phyloP scores from a whole-genome alignment of 2,329 filamentous ascomycete genomes.

The Trichothecium sympodiale region DNA sequence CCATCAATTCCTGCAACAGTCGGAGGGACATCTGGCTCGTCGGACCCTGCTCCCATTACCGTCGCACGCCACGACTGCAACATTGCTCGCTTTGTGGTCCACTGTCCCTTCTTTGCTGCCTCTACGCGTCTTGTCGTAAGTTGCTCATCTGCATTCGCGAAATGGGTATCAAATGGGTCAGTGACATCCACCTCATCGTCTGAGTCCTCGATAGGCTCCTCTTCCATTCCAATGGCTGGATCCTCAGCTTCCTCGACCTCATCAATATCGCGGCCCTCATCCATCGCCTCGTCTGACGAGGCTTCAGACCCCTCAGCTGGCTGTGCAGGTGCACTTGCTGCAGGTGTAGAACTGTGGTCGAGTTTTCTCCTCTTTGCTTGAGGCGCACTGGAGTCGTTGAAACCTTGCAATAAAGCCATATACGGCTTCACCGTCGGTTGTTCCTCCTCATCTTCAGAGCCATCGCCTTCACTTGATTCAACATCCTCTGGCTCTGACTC shows the following conservation, averaged over 20 bases:
- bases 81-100: slow-evolving; percentile 35
- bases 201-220: slow-evolving; percentile 24
- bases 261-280: slow-evolving; percentile 32
- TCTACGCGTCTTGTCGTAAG: slow-evolving; percentile 43
- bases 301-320: slow-evolving; percentile 7
- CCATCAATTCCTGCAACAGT: slow-evolving; percentile 29
- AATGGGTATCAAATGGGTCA: slow-evolving; percentile 77
- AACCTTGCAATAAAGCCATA: slow-evolving; percentile 45
- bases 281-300: slow-evolving; percentile 19
- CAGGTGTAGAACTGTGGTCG: slow-evolving; percentile 14
- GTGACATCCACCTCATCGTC: slow-evolving; percentile 40
- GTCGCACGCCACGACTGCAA: slow-evolving; percentile 37
- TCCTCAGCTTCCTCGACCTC: slow-evolving; percentile 13
- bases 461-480: slow-evolving; percentile 7
- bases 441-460: slow-evolving; percentile 22
- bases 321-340: neutral
- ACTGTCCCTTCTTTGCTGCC: slow-evolving; percentile 37
- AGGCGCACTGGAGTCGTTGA: slow-evolving; percentile 28
- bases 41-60: slow-evolving; percentile 32
- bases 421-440: slow-evolving; percentile 38
- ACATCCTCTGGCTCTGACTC: slow-evolving; percentile 9
- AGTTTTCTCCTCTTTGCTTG: slow-evolving; percentile 48
- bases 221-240: slow-evolving; percentile 10
- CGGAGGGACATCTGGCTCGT: slow-evolving; percentile 18
- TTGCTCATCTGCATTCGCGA: slow-evolving; percentile 55